A percentile compares a stretch with the other conserved stretches of the same genome.
phyloP scores from a whole-genome alignment of 2,329 filamentous ascomycete species.

The Fusarium goolgardi region DNA sequence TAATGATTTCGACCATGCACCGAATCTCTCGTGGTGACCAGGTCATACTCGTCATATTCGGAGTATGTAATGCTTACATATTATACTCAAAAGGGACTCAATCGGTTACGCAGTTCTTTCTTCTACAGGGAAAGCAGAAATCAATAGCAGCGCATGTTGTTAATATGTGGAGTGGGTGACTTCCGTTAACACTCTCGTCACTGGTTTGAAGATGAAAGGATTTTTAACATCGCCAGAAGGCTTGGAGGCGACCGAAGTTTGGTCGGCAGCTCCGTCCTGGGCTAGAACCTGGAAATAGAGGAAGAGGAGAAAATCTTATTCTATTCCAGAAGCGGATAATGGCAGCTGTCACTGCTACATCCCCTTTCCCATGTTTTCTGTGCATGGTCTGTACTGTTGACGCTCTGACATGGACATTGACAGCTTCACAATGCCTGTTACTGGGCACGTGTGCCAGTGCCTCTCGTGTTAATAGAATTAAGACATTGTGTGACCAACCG shows the following conservation, averaged over 20 bases:
- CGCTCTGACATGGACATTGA: constrained; percentile 7
- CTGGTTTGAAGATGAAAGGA: constrained; percentile 5
- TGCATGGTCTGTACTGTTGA: not conserved
- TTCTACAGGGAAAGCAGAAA: constrained; percentile 5
- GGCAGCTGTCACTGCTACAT: not conserved
- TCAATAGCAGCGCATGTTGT: not conserved
- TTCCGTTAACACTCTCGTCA: constrained; percentile 3
- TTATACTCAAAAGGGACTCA: too few relatives aligned
- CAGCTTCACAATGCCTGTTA: constrained; percentile 3
- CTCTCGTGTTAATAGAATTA: not conserved
- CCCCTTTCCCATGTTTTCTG: constrained; percentile 16
- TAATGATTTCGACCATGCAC: too few relatives aligned
- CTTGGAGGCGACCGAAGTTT: constrained; percentile 36
- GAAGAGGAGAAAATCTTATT: constrained; percentile 25
- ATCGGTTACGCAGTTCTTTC: too few relatives aligned
- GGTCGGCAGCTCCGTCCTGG: constrained; percentile 30
- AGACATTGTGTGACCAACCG: constrained; percentile 1
- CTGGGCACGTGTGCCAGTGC: not conserved
- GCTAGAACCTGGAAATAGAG: constrained; percentile 5
- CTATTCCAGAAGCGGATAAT: constrained; percentile 18
- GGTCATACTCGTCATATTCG: too few relatives aligned
- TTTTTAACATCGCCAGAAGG: constrained; percentile 17
- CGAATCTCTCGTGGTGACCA: too few relatives aligned
- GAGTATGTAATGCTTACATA: too few relatives aligned
- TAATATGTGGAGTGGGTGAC: constrained; percentile 6